These are phyloP conservation scores for Magnolia changhungtana DNA, from an alignment of 164 flowering plant genomes.

Conservation along the genomic window DNA sequence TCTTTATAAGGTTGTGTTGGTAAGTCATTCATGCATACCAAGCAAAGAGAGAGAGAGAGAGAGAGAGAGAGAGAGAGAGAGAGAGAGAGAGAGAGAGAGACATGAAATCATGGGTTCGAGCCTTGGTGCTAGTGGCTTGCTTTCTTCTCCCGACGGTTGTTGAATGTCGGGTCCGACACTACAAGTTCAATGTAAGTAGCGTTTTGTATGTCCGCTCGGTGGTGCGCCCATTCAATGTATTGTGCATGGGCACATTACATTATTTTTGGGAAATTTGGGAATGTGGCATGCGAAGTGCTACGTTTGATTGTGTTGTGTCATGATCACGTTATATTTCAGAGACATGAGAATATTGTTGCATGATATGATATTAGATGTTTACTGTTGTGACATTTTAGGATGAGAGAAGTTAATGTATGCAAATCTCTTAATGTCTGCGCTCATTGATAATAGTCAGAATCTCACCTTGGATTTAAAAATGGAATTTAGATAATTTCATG, in stretches of 20 bases:
- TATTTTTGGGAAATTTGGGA: neutral
- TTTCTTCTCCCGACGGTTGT: constrained; percentile 27
- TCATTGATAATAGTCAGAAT: too few relatives aligned
- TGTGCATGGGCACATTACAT: neutral
- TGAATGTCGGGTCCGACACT: constrained; percentile 49
- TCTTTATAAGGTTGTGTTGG: constrained; percentile 19
- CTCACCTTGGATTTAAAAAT: too few relatives aligned
- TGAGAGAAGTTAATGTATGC: too few relatives aligned
- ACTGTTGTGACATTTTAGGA: too few relatives aligned
- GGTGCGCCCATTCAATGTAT: neutral
- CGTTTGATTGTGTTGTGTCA: too few relatives aligned
- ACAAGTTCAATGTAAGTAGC: constrained; percentile 57
- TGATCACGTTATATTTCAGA: too few relatives aligned
- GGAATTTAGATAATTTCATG: too few relatives aligned
- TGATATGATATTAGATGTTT: too few relatives aligned
- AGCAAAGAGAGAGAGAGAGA: neutral
- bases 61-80: constrained; percentile 1
- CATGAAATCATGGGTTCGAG: constrained; percentile 29
- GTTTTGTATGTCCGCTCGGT: neutral
- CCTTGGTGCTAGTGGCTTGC: constrained; percentile 27
- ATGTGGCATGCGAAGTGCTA: neutral
- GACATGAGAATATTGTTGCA: too few relatives aligned
- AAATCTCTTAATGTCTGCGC: too few relatives aligned
- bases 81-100: constrained; percentile 2
- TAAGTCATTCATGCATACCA: neutral